Percentiles rank a stretch among this genome's conserved stretches.
Conservation (phyloP, 768 basidiomycete species). For the Pleurotus tuber-regium region DNA sequence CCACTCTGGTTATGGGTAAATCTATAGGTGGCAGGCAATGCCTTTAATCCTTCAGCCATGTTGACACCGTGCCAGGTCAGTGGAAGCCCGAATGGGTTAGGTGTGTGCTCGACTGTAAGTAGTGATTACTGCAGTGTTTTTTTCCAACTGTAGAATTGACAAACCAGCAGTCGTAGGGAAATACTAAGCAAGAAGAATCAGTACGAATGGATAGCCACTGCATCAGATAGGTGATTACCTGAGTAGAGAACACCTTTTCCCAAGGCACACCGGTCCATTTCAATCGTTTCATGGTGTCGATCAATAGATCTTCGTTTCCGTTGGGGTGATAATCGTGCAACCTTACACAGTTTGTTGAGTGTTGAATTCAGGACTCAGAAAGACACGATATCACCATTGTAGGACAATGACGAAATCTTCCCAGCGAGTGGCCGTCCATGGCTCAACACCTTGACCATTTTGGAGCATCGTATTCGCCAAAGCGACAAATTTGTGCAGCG, state of each 20-base stretch:
- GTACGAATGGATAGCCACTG: background rate
- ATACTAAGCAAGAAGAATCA: constrained; percentile 28
- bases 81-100: constrained; percentile 45
- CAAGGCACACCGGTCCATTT: constrained; percentile 53
- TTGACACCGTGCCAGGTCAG: constrained; percentile 59
- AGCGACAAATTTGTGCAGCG: constrained; percentile 50
- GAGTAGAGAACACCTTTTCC: constrained; percentile 48
- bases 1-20: constrained; percentile 59
- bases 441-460: constrained; percentile 47
- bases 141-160: background rate
- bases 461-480: constrained; percentile 55
- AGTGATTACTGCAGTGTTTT: background rate
- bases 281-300: constrained; percentile 52
- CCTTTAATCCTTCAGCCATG: constrained; percentile 57
- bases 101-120: constrained; percentile 26
- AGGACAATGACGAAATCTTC: constrained; percentile 55
- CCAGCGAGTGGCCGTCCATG: constrained; percentile 55
- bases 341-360: constrained; percentile 26
- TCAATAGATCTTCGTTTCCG: constrained; percentile 43
- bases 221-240: constrained; percentile 25
- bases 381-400: constrained; percentile 42
- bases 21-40: constrained; percentile 49
- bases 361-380: background rate
- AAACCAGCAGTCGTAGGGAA: constrained; percentile 41
- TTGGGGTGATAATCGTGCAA: constrained; percentile 53